phyloP scores from a whole-genome alignment of 1,284 basidiomycete genomes.

The Pseudozyma flocculosa region DNA sequence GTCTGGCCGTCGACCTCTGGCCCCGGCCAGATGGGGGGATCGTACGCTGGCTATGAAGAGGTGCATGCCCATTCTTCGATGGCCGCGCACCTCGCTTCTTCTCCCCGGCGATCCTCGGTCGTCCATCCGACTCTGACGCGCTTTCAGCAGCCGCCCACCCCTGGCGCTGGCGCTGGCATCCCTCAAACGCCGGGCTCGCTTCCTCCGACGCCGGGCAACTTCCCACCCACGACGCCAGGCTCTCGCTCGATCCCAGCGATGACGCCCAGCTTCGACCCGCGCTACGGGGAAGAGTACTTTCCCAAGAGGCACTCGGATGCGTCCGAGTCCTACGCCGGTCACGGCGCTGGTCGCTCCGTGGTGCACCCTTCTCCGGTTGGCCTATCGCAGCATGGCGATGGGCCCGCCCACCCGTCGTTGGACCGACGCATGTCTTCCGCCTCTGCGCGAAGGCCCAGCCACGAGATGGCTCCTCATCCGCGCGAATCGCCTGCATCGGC shows the following conservation, averaged over 20 bases:
- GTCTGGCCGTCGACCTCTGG: background rate
- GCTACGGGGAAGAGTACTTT: background rate
- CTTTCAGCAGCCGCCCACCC: background rate
- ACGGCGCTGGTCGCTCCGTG: background rate
- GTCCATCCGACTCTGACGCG: background rate
- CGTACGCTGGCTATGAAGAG: background rate
- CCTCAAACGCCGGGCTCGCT: background rate
- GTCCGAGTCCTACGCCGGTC: background rate
- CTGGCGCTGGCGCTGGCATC: background rate
- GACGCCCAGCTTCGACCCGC: background rate
- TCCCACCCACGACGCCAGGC: background rate
- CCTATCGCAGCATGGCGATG: background rate
- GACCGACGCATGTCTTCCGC: too few relatives aligned
- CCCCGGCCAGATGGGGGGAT: background rate
- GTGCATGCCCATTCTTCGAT: background rate
- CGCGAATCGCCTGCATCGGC: too few relatives aligned
- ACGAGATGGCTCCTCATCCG: too few relatives aligned
- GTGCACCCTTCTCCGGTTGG: background rate
- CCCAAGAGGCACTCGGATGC: background rate
- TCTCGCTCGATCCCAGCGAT: background rate
- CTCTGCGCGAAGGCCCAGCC: too few relatives aligned
- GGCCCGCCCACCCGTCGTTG: background rate
- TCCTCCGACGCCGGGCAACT: background rate
- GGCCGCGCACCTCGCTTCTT: background rate
- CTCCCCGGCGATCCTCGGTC: background rate